A percentile compares a stretch with the other conserved stretches of the same genome.
Evolutionary conservation across 2,329 filamentous ascomycete genomes (phyloP).

Genomic region (Aureobasidium pullulans): DNA sequence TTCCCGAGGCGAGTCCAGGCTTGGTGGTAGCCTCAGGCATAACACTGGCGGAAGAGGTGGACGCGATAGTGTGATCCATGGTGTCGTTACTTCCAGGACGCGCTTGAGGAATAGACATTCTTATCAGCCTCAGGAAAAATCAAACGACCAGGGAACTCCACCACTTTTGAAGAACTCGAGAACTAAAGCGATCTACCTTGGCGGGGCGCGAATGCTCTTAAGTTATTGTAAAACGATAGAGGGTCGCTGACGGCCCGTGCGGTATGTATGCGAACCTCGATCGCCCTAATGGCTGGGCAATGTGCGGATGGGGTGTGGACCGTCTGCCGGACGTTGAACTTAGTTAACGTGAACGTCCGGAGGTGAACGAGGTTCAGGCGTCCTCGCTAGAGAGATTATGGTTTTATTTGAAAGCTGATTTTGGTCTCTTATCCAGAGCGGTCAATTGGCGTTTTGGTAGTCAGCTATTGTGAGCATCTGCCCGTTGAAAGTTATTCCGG

Average conservation of each 20-base stretch:
- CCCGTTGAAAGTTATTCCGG: too few relatives aligned
- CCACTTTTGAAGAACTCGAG: background rate
- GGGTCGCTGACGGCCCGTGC: background rate
- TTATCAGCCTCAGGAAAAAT: background rate
- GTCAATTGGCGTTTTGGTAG: background rate
- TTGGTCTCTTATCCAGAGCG: background rate
- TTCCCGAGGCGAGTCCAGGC: background rate
- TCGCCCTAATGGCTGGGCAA: background rate
- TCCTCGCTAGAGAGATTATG: background rate
- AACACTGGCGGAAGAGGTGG: constrained; percentile 3
- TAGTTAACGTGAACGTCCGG: background rate
- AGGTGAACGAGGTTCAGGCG: background rate
- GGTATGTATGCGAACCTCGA: constrained; percentile 7
- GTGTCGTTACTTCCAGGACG: constrained; percentile 2
- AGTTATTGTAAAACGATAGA: constrained; percentile 6
- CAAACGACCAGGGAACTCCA: background rate
- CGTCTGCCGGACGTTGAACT: background rate
- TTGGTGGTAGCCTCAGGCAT: constrained; percentile 1
- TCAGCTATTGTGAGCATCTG: background rate
- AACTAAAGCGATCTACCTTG: background rate
- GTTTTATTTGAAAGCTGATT: background rate
- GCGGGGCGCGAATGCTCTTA: background rate
- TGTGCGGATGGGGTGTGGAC: background rate
- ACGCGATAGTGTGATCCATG: constrained; percentile 8
- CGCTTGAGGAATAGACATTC: background rate